Evolutionary conservation across 2,329 filamentous ascomycete species (phyloP), one percentile per base, ranked within the genome.

Genomic region (Salinomyces thailandicus): DNA sequence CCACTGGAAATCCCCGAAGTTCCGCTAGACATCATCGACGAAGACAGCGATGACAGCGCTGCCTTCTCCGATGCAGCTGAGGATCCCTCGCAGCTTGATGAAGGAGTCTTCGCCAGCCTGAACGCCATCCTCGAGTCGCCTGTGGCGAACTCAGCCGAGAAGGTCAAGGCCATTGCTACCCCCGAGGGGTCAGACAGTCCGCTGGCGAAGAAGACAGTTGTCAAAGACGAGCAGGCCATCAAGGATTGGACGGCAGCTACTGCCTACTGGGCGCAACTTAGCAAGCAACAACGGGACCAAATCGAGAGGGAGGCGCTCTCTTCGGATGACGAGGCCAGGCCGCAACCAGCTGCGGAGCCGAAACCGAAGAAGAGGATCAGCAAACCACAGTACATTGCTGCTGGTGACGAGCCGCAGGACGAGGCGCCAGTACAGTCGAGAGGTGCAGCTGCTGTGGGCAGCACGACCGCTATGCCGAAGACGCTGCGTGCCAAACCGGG

Each of bases 31-130:
- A 36, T 45, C 2, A 52, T 57, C 22, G 42, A 49, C 12, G 54
- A 56, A 38, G 50, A 52, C 31, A 48, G 39, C 14, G 73, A 77
- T 37, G 62, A 62, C 11, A 65, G 62, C 33, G 79, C 72, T 42
- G 69, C 83, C 16, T 87, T 84, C 53, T 85, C 79, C 45, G 83
- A 87, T 58, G 82, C 82, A 1, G 79, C 79, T 36, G 83, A 87
- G 58, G 79, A 85, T 42, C 62, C 81, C 0, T 74, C 73, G 0
- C 77, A 84, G 11, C 52, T 68, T 3, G 77, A 81, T 2, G 72
- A 73, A 32, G 81, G 73, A 31, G 81, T 79, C 0, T 87, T 85
- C 50, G 67, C 76, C 51, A 86, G 81, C 4, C 66, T 87, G 5
- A 72, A 86, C 56, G 82, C 82, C 8, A 73, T 86, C 6, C 69